Evolutionary conservation across 2,329 filamentous ascomycete species (phyloP), one percentile per base, ranked within the genome.

Genomic region (Ramichloridium luteum): DNA sequence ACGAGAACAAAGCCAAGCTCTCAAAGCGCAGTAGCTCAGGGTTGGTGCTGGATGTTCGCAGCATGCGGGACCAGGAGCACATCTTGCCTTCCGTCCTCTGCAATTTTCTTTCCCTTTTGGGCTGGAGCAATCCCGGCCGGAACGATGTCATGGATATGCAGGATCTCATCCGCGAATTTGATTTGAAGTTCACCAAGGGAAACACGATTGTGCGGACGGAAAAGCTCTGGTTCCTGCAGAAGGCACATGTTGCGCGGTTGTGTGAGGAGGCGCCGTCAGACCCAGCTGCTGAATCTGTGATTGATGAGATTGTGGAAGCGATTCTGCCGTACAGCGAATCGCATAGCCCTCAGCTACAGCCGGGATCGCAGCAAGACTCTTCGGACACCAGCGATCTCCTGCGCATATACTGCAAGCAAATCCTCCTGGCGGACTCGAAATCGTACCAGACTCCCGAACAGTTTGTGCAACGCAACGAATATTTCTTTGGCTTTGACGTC

Each of bases 101-200:
- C 17, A 93, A 94, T 52, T 96, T 92, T 62, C 74, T 86, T 5
- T 78, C 82, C 1, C 65, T 96, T 11, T 64, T 94, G 1, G 85
- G 85, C 14, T 93, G 85, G 84, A 80, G 75, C 16, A 78, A 85
- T 48, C 62, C 63, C 15, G 56, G 67, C 37, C 72, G 70, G 30
- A 70, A 67, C n/a, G 80, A 92, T 48, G 61, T 85, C 13, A 74
- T 88, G 60, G 69, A 67, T 14, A 59, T 94, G 35, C 53, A 75
- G 1, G 71, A 84, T 6, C 69, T 98, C 32, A 67, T 83, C 27
- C 54, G 76, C 18, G 37, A 83, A 71, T 88, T 94, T 52, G 74
- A 77, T 27, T 67, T 93, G 43, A 85, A 84, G 50, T 92, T 94
- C 58, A 96, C 85, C 3, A 82, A 80, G 46, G 88, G 88, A 6